phyloP scores from a whole-genome alignment of 2,329 filamentous ascomycete genomes.

The Colletotrichum sp. region DNA sequence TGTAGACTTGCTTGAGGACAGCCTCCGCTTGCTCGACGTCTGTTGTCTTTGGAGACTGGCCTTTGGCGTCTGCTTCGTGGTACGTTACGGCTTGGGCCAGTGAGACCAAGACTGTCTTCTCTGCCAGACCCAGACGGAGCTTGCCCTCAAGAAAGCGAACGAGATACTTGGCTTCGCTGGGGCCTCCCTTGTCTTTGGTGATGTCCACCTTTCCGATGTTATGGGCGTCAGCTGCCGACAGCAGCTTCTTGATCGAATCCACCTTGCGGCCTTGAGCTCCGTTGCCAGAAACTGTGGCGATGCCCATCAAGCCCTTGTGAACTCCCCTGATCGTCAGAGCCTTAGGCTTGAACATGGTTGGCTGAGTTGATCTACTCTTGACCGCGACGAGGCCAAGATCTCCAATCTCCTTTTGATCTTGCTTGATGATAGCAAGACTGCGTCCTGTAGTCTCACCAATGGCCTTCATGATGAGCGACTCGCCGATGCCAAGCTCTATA shows the following conservation, averaged over 20 bases:
- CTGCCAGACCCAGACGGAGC: constrained; percentile 86
- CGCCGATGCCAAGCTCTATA: constrained; percentile 96
- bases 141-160: constrained; percentile 95
- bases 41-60: constrained; percentile 72
- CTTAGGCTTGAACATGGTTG: constrained; percentile 98
- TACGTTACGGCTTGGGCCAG: constrained; percentile 87
- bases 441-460: constrained; percentile 94
- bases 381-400: constrained; percentile 94
- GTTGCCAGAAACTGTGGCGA: constrained; percentile 85
- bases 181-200: constrained; percentile 87
- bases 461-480: constrained; percentile 98
- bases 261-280: constrained; percentile 92
- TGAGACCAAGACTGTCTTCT: constrained; percentile 89
- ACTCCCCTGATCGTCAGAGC: constrained; percentile 85
- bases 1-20: constrained; percentile 89
- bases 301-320: constrained; percentile 84
- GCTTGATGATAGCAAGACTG: constrained; percentile 87
- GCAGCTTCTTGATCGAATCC: constrained; percentile 91
- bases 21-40: constrained; percentile 85
- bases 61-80: constrained; percentile 78
- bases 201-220: constrained; percentile 84
- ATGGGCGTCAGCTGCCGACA: constrained; percentile 86
- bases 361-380: constrained; percentile 93
- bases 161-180: constrained; percentile 94
- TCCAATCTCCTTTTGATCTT: constrained; percentile 94